Percentiles rank a stretch among this genome's conserved stretches.
Conservation (phyloP, 2,329 filamentous ascomycete species). For the Trichoderma afroharzianum region DNA sequence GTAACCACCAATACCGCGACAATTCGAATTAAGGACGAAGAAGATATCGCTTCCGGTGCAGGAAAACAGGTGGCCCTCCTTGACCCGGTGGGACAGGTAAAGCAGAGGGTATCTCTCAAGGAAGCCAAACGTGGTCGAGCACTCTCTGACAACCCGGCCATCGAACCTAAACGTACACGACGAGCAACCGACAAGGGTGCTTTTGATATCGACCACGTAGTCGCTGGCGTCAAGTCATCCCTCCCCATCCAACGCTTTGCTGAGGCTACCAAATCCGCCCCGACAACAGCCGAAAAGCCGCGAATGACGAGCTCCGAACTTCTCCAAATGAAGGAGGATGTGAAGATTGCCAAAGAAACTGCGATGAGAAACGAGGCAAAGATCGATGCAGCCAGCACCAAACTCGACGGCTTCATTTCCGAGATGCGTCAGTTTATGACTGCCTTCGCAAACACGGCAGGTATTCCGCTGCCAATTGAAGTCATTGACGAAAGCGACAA, state of each 20-base stretch:
- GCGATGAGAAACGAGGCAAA: background rate
- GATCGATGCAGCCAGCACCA: background rate
- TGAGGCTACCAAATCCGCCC: background rate
- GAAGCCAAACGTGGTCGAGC: background rate
- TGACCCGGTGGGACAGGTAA: background rate
- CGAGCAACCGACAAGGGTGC: background rate
- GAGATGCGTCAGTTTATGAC: background rate
- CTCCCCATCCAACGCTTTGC: background rate
- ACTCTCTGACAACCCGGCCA: background rate
- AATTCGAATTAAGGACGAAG: background rate
- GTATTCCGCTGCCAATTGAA: background rate
- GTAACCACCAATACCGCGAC: too few relatives aligned
- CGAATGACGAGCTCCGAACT: background rate
- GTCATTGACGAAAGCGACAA: background rate
- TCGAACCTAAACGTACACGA: background rate
- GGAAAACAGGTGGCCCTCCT: background rate
- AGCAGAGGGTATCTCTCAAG: background rate
- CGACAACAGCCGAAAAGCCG: background rate
- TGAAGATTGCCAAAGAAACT: background rate
- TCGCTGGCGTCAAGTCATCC: background rate
- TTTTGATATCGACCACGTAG: background rate
- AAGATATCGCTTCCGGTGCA: fast-evolving
- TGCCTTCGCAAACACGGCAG: background rate
- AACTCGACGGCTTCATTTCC: background rate
- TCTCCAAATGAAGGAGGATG: background rate